phyloP scores from a whole-genome alignment of 1,284 basidiomycete genomes.

The Leccinum pallidistipes region DNA sequence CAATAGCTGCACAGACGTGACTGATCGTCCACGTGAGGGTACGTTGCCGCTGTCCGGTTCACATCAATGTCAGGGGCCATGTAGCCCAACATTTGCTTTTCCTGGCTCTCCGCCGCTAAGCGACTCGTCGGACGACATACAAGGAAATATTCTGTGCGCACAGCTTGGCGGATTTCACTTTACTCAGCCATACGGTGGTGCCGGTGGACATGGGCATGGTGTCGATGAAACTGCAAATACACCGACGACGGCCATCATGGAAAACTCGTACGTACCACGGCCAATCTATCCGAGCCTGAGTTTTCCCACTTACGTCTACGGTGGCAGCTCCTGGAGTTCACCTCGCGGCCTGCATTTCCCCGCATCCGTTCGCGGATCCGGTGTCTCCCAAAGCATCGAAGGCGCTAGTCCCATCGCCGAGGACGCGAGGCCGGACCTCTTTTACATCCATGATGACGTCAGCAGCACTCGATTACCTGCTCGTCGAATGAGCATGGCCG shows the following conservation, averaged over 20 bases:
- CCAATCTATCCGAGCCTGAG: conserved; percentile 10
- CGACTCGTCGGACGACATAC: conserved; percentile 25
- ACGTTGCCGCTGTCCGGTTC: conserved; percentile 16
- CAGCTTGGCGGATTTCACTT: conserved; percentile 31
- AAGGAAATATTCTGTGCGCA: conserved; percentile 25
- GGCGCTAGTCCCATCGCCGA: conserved; percentile 23
- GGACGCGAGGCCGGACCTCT: conserved; percentile 26
- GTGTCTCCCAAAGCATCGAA: conserved; percentile 19
- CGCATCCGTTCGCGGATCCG: conserved; percentile 22
- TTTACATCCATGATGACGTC: conserved; percentile 25
- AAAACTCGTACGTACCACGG: conserved; percentile 24
- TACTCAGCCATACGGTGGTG: conserved; percentile 10
- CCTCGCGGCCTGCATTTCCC: conserved; percentile 27
- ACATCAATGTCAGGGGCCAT: conserved; percentile 27
- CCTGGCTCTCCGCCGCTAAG: conserved; percentile 11
- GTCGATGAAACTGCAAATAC: conserved; percentile 24
- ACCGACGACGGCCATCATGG: conserved; percentile 28
- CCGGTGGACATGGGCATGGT: conserved; percentile 12
- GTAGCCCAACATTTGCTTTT: conserved; percentile 8
- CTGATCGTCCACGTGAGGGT: conserved; percentile 28
- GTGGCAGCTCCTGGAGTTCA: conserved; percentile 30
- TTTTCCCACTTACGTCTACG: conserved; percentile 25
- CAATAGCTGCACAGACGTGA: conserved; percentile 23
- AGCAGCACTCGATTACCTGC: conserved; percentile 6
- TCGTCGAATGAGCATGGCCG: conserved; percentile 19